Base-by-base conservation (phyloP, 163 green algal species). In the Chlorella variabilis region DNA sequence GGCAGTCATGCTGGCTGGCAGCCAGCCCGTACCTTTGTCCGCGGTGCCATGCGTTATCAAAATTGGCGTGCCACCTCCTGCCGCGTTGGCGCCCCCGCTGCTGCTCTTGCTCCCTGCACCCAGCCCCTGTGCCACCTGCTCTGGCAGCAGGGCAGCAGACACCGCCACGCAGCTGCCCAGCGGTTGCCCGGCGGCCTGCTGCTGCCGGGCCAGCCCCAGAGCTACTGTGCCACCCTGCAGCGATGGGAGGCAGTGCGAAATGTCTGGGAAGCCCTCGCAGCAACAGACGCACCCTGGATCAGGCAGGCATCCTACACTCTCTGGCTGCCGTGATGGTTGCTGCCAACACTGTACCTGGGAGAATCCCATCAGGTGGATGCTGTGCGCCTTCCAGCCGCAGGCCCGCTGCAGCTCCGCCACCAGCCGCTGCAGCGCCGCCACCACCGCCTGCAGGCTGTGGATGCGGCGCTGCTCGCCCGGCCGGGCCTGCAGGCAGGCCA, bases 301-400 rank as follows among this genome's bases (percentile, higher is more conserved):
- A n/a, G n/a, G n/a, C n/a, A n/a, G n/a, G n/a, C n/a, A n/a, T n/a
- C n/a, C n/a, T n/a, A n/a, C n/a, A n/a, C n/a, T n/a, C n/a, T n/a
- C n/a, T n/a, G n/a, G n/a, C n/a, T n/a, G n/a, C n/a, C n/a, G n/a
- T n/a, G n/a, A n/a, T n/a, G n/a, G n/a, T n/a, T n/a, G n/a, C n/a
- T n/a, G n/a, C n/a, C n/a, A n/a, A n/a, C n/a, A n/a, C n/a, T n/a
- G n/a, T n/a, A 38, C 73, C 73, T 89, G 85, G 29, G 76, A 83
- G 71, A 89, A 88, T 15, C 85, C 85, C 49, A 87, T 61, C 54
- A 89, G 20, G 38, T 85, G 78, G 1, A 88, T 51, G 25, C 71
- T 77, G n/a, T 56, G 66, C 0, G 48, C 33, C 51, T 29, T 41
- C 77, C 80, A 86, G 27, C 85, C 85, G 41, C 36, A 71, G 1